Percentiles rank a stretch among this genome's conserved stretches.
Conservation (phyloP, 768 basidiomycete genomes). For the Leucogyrophana mollusca region DNA sequence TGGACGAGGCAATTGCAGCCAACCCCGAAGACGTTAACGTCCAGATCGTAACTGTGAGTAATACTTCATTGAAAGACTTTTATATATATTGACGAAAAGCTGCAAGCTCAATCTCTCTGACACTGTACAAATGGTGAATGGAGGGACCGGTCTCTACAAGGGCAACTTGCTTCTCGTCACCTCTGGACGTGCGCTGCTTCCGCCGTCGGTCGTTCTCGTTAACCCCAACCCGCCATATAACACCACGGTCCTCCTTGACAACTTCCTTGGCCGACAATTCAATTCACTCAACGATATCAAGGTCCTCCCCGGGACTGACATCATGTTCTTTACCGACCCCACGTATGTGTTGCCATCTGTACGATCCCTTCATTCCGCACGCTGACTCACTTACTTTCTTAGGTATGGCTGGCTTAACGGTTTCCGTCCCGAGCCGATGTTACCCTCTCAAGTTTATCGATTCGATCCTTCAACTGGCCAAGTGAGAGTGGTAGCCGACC, state of each 20-base stretch:
- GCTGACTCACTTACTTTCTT: not conserved
- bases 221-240: slow-evolving; percentile 66
- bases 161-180: slow-evolving; percentile 60
- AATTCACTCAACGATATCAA: slow-evolving; percentile 82
- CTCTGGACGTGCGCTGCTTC: slow-evolving; percentile 61
- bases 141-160: slow-evolving; percentile 62
- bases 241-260: slow-evolving; percentile 69
- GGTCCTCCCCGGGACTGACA: slow-evolving; percentile 62
- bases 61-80: slow-evolving; percentile 1
- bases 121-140: slow-evolving; percentile 68
- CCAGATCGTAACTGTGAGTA: slow-evolving; percentile 40
- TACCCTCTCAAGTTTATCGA: slow-evolving; percentile 78
- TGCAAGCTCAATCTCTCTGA: slow-evolving; percentile 56
- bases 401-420: slow-evolving; percentile 65
- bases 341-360: slow-evolving; percentile 39
- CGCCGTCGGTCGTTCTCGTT: slow-evolving; percentile 63
- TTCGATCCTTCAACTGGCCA: slow-evolving; percentile 65
- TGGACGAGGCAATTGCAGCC: slow-evolving; percentile 42
- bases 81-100: not conserved
- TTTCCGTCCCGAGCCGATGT: slow-evolving; percentile 63
- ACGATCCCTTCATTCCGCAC: not conserved
- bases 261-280: slow-evolving; percentile 78
- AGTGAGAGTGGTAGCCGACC: slow-evolving; percentile 73
- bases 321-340: slow-evolving; percentile 75
- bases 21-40: slow-evolving; percentile 42